Evolutionary conservation across 305 asterid species (phyloP), one percentile per base, ranked within the genome.

Genomic region (Euphrasia arctica): DNA sequence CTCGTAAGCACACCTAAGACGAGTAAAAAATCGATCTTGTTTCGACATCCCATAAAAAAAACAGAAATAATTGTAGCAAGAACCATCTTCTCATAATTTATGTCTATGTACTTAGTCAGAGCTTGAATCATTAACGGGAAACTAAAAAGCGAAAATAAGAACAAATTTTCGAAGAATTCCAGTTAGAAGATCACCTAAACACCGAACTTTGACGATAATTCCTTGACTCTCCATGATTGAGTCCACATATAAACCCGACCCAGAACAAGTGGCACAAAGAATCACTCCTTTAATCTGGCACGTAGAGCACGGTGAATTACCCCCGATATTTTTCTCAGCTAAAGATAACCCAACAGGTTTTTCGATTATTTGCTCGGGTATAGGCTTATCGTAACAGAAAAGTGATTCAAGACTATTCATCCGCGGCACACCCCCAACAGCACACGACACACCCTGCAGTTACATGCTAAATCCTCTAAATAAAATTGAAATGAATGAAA

Each of bases 211-310:
- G 31, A 89, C 95, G 14, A 89, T 87, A 76, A 91, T 89, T 41
- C 98, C 98, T 75, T 89, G 98, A 69, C 96, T 89, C 84, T 91
- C 98, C 85, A 91, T 43, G 64, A 91, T 83, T 41, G 98, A 87
- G 65, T 91, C 98, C 28, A 91, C 91, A 63, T 91, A 91, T 49
- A 91, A 80, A 77, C 98, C 98, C 3, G 95, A 85, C 22, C 98
- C 95, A 8, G 82, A 66, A 82, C 98, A 91, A 36, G 98, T 91
- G 61, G 77, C 13, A 60, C 98, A 91, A 69, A 91, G 90, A 68
- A 79, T 71, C 54, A 85, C 97, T n/a, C 98, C 98, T 78, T 85
- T 87, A 58, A 96, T 85, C 69, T 78, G 61, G 72, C 97, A 89
- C 64, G 70, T 54, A 9, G 73, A 64, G 71, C 98, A 91, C 22